Conservation (phyloP, 306 rosid genomes). For the Vigna hirtella region DNA sequence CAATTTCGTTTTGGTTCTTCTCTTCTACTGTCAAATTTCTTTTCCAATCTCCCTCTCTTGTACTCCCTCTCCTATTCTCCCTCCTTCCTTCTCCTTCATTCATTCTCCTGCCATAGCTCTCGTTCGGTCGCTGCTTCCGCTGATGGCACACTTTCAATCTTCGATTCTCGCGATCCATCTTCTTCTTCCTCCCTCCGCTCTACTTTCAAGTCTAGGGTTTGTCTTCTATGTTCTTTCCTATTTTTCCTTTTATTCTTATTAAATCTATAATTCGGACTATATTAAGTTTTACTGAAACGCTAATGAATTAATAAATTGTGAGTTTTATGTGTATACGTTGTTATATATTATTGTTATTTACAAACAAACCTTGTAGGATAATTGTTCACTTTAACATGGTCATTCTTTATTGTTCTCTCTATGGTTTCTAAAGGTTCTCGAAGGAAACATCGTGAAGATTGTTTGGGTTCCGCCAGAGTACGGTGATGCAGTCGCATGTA, state of each 20-base stretch:
- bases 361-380: no score
- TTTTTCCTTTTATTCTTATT: neutral
- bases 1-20: no score
- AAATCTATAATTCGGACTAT: neutral
- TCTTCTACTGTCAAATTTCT: no score
- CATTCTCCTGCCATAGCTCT: no score
- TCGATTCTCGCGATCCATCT: conserved; percentile 65
- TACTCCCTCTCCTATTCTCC: no score
- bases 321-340: neutral
- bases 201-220: conserved; percentile 72
- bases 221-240: neutral
- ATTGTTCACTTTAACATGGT: neutral
- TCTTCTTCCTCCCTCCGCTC: conserved; percentile 61
- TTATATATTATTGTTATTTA: no score
- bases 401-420: conserved; percentile 4
- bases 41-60: no score
- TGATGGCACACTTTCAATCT: conserved; percentile 75
- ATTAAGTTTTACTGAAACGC: neutral
- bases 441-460: conserved; percentile 64
- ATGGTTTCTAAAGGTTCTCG: conserved; percentile 55
- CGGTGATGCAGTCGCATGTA: conserved; percentile 88
- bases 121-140: conserved; percentile 51
- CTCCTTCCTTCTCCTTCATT: no score
- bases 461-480: conserved; percentile 85
- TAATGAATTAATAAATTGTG: neutral